Evolutionary conservation across 352 stramenopile genomes (phyloP).

Genomic region (Vaucheria bursata): DNA sequence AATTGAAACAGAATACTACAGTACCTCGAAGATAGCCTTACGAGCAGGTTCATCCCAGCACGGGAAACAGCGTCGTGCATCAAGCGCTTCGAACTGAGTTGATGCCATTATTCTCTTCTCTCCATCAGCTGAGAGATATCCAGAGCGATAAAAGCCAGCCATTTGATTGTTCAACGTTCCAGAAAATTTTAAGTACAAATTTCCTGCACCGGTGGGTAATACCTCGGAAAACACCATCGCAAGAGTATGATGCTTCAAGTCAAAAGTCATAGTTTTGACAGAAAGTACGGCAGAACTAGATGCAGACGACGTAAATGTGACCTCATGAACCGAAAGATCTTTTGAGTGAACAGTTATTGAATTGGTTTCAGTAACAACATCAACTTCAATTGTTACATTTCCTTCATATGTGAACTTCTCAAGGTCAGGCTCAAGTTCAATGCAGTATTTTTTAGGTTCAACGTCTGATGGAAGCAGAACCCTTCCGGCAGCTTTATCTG

Average conservation of each 20-base stretch:
- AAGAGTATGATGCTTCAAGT: constrained; percentile 56
- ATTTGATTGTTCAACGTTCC: constrained; percentile 68
- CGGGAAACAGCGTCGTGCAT: constrained; percentile 84
- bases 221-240: constrained; percentile 55
- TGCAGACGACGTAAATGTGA: constrained; percentile 15
- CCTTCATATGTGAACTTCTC: constrained; percentile 47
- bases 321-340: constrained; percentile 62
- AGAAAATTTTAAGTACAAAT: constrained; percentile 60
- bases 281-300: constrained; percentile 30
- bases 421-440: constrained; percentile 43
- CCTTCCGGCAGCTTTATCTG: constrained; percentile 34
- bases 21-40: constrained; percentile 86
- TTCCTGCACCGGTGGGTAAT: constrained; percentile 52
- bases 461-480: constrained; percentile 41
- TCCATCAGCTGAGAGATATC: constrained; percentile 76
- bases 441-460: constrained; percentile 32
- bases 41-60: constrained; percentile 94
- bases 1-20: no score
- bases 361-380: constrained; percentile 50
- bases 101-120: constrained; percentile 82
- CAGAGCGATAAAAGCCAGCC: constrained; percentile 86
- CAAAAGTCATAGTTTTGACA: no score
- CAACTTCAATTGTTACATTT: constrained; percentile 42
- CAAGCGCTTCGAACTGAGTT: constrained; percentile 80
- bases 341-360: constrained; percentile 83